Evolutionary conservation across 2,329 filamentous ascomycete genomes (phyloP), one percentile per base, ranked within the genome.

Genomic region (Alternaria alternata): DNA sequence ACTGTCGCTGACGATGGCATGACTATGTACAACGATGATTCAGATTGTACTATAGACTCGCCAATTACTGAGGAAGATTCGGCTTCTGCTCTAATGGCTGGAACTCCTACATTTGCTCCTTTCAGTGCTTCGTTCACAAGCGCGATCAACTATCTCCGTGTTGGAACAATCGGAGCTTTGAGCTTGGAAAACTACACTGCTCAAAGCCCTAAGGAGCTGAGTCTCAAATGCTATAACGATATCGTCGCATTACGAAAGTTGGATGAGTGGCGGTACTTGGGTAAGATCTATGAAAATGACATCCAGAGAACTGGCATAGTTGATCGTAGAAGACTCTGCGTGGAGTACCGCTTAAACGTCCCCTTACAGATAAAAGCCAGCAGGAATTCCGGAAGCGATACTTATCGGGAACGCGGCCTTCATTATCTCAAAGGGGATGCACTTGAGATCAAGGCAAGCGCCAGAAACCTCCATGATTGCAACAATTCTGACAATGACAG

Each of bases 101-200:
- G 0, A 0, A 16, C 12, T 0, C 5, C 14, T 36, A 12, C 0
- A 0, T 14, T 16, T 3, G 4, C 12, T 36, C 14, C 14, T 14
- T 36, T 6, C 2, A 16, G 32, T 36, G 32, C 5, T 36, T 14
- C 12, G 2, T 6, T 16, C 14, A 36, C 11, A 36, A 16, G 32
- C 5, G 12, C 32, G 14, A 14, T 14, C 4, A 6, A 2, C 6
- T 14, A 16, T 12, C 14, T 36, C 32, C 12, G 5, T 12, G 1
- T 36, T 12, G 11, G 14, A 6, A 16, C 3, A 36, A 16, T 16
- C 11, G 5, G 0, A 4, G 6, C 32, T 14, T 14, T 0, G 0
- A 14, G 12, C 14, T 6, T 36, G 14, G 11, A 14, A 36, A 3
- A 2, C 1, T 36, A 36, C 32, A 6, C 32, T 14, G 32, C 14